phyloP scores from a whole-genome alignment of 306 rosid species.

The Vigna reflexopilosa region DNA sequence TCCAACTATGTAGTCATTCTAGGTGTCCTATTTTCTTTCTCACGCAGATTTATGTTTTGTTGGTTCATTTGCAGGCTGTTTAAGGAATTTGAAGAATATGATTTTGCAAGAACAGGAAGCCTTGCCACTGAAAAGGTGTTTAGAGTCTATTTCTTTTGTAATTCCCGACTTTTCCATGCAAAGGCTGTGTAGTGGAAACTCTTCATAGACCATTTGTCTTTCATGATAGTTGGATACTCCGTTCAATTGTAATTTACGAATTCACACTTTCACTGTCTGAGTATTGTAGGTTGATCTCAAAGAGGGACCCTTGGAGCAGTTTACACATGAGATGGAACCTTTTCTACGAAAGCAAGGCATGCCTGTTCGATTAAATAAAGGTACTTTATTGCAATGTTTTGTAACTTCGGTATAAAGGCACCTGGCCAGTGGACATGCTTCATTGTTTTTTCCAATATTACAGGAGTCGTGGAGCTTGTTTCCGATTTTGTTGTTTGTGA shows the following conservation, averaged over 20 bases:
- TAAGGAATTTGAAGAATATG: conserved; percentile 79
- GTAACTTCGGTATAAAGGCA: background rate
- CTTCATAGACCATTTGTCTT: conserved; percentile 10
- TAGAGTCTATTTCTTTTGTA: background rate
- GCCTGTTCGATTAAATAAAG: conserved; percentile 97
- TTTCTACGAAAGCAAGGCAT: conserved; percentile 91
- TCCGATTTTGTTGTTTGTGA: conserved; percentile 88
- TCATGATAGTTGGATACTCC: background rate
- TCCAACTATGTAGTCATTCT: background rate
- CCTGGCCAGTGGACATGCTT: background rate
- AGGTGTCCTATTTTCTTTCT: background rate
- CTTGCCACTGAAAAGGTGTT: conserved; percentile 73
- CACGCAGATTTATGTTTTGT: background rate
- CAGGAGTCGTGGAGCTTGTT: conserved; percentile 96
- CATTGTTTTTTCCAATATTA: conserved; percentile 14
- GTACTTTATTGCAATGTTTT: conserved; percentile 45
- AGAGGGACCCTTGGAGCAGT: conserved; percentile 94
- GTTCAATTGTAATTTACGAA: background rate
- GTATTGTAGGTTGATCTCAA: conserved; percentile 79
- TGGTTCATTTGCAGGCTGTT: conserved; percentile 63
- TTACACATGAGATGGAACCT: conserved; percentile 98
- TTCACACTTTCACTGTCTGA: background rate
- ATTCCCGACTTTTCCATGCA: background rate
- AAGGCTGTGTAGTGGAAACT: background rate
- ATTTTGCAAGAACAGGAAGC: conserved; percentile 90